Base-by-base conservation (phyloP, 495 filamentous ascomycete genomes). In the Penicillium longicatenatum region DNA sequence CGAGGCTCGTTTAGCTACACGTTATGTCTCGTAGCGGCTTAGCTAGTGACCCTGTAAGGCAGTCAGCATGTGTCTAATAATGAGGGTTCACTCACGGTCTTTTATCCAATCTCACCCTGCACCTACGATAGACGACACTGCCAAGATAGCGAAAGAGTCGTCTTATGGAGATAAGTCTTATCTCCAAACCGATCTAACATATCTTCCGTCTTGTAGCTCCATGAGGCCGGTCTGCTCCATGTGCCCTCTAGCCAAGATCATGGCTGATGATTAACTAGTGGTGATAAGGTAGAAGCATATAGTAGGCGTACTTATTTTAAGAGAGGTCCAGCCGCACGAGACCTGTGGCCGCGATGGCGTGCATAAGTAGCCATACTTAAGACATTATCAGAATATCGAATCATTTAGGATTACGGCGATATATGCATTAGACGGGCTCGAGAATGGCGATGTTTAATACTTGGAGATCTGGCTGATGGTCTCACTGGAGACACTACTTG, bases 391-490 rank as follows among this genome's bases (percentile, higher is more conserved):
- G 48, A 37, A 50, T 29, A 33, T 37, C 14, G 29, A 33, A 33
- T 11, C 30, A 35, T 50, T 50, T 26, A 16, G 16, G 48, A 50
- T 31, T 19, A 50, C 29, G 31, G 48, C 48, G 48, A 50, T 19
- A 14, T 50, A 29, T 33, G 29, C 48, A 22, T 50, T 2, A 11
- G 29, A 37, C 35, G 31, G 29, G 26, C 14, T 17, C 5, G 3
- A 37, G 14, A 4, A 39, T 50, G 2, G 48, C 48, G 29, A 29
- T 50, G 31, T 21, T n/a, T 11, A 39, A 39, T 39, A n/a, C 35
- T 39, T 11, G 14, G 35, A 39, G 35, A 14, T 39, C 35, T 26
- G 3, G 24, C 24, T 26, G 6, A 3, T 26, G 24, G n/a, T 39
- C 35, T 39, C 35, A 14, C 35, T n/a, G 7, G 16, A 37, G 31